Conservation (phyloP, 768 basidiomycete genomes). For the Xerocomellus intermedius region DNA sequence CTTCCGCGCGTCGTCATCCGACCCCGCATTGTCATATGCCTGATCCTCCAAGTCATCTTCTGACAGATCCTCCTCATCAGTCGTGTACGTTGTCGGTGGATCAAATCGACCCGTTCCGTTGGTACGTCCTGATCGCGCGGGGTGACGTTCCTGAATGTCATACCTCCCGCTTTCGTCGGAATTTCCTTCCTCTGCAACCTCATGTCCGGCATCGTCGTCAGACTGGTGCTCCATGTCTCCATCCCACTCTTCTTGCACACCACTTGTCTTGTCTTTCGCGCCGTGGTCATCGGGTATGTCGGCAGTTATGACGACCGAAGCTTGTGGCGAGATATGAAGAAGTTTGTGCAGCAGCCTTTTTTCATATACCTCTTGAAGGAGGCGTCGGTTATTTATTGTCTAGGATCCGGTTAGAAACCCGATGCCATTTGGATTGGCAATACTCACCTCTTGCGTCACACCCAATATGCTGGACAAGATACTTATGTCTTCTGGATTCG, state of each 20-base stretch:
- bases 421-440: neutral
- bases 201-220: constrained; percentile 17
- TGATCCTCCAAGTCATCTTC: constrained; percentile 30
- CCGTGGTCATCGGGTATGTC: constrained; percentile 20
- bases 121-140: constrained; percentile 44
- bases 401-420: constrained; percentile 26
- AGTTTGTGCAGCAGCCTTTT: constrained; percentile 56
- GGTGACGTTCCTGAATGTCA: constrained; percentile 47
- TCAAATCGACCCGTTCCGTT: constrained; percentile 38
- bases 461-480: constrained; percentile 79
- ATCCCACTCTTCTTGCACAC: constrained; percentile 40
- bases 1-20: constrained; percentile 25
- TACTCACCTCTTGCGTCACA: constrained; percentile 75
- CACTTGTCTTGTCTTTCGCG: constrained; percentile 17
- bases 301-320: constrained; percentile 17
- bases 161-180: constrained; percentile 61
- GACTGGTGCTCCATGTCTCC: constrained; percentile 35
- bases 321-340: constrained; percentile 40
- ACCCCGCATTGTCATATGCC: constrained; percentile 19
- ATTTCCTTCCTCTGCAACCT: constrained; percentile 15
- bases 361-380: constrained; percentile 70
- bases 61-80: constrained; percentile 42
- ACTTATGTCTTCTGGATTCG: constrained; percentile 65
- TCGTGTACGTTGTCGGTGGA: constrained; percentile 47
- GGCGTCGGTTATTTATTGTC: constrained; percentile 72